Evolutionary conservation across 352 stramenopile species (phyloP).

Genomic region (Lagenidium sp.): DNA sequence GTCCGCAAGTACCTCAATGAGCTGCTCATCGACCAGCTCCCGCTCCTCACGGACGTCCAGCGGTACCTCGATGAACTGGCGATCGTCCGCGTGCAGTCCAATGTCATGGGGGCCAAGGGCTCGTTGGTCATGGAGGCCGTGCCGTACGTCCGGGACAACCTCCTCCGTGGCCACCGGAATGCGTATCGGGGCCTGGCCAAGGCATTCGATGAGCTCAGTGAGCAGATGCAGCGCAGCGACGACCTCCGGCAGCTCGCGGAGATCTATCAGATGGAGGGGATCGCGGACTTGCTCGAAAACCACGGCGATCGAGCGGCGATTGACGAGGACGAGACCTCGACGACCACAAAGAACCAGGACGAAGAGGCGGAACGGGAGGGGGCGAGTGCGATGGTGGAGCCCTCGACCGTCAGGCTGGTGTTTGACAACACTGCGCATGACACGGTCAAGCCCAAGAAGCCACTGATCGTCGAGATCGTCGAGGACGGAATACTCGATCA

Average conservation of each 20-base stretch:
- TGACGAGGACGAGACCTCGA: constrained; percentile 9
- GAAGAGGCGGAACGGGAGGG: not conserved
- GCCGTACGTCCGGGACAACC: constrained; percentile 48
- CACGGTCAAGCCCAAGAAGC: constrained; percentile 18
- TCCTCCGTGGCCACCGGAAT: constrained; percentile 31
- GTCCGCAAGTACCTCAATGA: constrained; percentile 95
- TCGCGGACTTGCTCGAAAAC: constrained; percentile 72
- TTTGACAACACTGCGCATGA: constrained; percentile 23
- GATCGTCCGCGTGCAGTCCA: constrained; percentile 73
- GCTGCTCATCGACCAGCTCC: constrained; percentile 92
- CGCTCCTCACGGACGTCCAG: constrained; percentile 90
- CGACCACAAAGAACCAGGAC: not conserved
- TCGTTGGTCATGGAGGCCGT: constrained; percentile 75
- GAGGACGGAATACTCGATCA: constrained; percentile 6
- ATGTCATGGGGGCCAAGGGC: constrained; percentile 16
- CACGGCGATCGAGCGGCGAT: constrained; percentile 18
- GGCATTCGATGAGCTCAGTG: constrained; percentile 36
- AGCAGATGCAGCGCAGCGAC: constrained; percentile 31
- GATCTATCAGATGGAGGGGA: constrained; percentile 71
- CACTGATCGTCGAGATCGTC: constrained; percentile 56
- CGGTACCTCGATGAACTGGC: constrained; percentile 94
- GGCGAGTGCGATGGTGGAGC: constrained; percentile 10
- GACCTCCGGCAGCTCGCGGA: constrained; percentile 63
- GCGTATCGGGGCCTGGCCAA: constrained; percentile 28
- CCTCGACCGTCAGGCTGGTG: constrained; percentile 24